Percentiles rank a stretch among this genome's conserved stretches.
Evolutionary conservation across 2,329 filamentous ascomycete genomes (phyloP).

Genomic region (Colletotrichum sp.): DNA sequence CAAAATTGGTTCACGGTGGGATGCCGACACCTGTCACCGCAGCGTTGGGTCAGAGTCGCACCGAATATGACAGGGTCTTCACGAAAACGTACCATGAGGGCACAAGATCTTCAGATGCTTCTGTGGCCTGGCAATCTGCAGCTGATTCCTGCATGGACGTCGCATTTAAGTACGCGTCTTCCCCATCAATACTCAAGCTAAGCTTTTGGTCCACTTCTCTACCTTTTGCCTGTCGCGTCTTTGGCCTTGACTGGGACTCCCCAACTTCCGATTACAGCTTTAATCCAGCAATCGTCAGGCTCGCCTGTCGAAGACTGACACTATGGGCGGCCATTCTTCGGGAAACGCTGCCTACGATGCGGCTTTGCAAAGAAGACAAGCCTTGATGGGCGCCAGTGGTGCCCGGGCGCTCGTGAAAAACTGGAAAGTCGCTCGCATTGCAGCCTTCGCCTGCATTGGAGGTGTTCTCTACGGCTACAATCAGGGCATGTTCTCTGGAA

Average conservation of each 20-base stretch:
- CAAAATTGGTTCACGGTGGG: background rate
- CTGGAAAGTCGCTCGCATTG: slow-evolving; percentile 64
- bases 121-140: background rate
- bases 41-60: background rate
- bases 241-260: background rate
- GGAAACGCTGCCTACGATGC: slow-evolving; percentile 51
- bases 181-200: background rate
- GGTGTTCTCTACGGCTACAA: slow-evolving; percentile 74
- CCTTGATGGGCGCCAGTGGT: slow-evolving; percentile 58
- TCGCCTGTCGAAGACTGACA: background rate
- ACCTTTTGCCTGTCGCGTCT: background rate
- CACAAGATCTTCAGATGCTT: background rate
- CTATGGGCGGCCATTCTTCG: slow-evolving; percentile 45
- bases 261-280: background rate
- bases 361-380: slow-evolving; percentile 55
- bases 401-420: slow-evolving; percentile 62
- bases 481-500: slow-evolving; percentile 71
- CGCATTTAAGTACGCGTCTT: background rate
- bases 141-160: background rate
- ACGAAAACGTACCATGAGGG: background rate
- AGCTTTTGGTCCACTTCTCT: background rate
- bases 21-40: background rate
- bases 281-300: background rate
- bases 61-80: background rate
- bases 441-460: slow-evolving; percentile 67